These are phyloP conservation scores for Vitellaria paradoxa DNA, from an alignment of 179 eudicot genomes.

Conservation along the genomic window DNA sequence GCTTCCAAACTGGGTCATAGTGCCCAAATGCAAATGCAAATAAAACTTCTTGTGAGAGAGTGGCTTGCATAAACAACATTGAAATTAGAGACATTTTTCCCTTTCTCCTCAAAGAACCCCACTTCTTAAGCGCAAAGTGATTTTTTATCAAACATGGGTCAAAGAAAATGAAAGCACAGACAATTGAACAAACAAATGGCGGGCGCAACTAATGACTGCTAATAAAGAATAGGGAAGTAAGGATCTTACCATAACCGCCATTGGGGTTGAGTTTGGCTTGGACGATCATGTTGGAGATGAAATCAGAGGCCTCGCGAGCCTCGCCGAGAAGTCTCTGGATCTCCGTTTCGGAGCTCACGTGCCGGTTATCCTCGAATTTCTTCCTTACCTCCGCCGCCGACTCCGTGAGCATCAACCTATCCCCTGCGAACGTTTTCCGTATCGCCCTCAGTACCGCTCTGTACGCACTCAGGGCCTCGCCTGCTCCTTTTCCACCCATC, in stretches of 20 bases:
- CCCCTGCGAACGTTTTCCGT: slow-evolving; percentile 76
- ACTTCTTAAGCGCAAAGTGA: too few species aligned
- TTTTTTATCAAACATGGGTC: too few species aligned
- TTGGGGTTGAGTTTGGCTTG: slow-evolving; percentile 80
- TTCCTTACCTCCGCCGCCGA: slow-evolving; percentile 75
- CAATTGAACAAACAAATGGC: slow-evolving; percentile 13
- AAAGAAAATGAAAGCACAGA: background rate
- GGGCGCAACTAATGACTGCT: background rate
- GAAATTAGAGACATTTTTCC: too few species aligned
- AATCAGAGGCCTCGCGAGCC: slow-evolving; percentile 72
- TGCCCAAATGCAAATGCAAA: too few species aligned
- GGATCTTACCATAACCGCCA: slow-evolving; percentile 66
- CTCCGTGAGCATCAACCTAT: slow-evolving; percentile 63
- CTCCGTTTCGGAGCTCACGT: slow-evolving; percentile 55
- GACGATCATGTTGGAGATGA: slow-evolving; percentile 79
- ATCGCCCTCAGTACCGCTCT: slow-evolving; percentile 68
- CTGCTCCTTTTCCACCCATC: slow-evolving; percentile 15
- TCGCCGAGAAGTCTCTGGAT: slow-evolving; percentile 59
- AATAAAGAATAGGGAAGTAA: background rate
- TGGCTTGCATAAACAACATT: too few species aligned
- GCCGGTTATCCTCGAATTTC: slow-evolving; percentile 79
- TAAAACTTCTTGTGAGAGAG: too few species aligned
- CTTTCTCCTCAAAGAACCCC: too few species aligned
- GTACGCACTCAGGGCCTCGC: slow-evolving; percentile 66
- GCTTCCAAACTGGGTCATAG: too few species aligned